Base-by-base conservation (phyloP, 2,329 filamentous ascomycete genomes). In the Microcyclosporella mali region DNA sequence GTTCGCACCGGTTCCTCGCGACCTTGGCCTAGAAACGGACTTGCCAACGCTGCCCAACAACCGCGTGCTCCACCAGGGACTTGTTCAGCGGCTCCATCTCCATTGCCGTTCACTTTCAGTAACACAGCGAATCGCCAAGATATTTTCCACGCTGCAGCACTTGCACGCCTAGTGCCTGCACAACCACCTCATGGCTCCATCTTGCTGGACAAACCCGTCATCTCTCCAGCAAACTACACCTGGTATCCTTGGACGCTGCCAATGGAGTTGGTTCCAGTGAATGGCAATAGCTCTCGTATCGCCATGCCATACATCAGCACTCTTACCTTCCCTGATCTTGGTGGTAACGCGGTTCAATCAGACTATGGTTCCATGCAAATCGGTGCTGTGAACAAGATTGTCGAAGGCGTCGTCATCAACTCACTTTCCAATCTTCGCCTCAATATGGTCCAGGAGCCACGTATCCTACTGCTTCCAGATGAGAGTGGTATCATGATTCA, bases 221-320 rank as follows among this genome's bases (percentile, higher is more conserved):
- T 79, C 11, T 82, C 81, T 11, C 78, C 77, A 6, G 81, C 80
- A 1, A 94, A 94, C 56, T 82, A 89, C 62, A 90, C 84, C 0
- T 82, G 86, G 56, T 97, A 88, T 58, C 92, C 92, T 0, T 97
- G 90, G 90, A 97, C 92, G 0, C 70, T 98, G 0, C 90, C 92
- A 0, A 70, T 73, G 1, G 74, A 78, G 18, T 72, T 94, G 54
- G 74, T 95, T 2, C 88, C 89, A 0, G 66, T 70, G 8, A 80
- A 94, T 56, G 90, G 85, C 0, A 83, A 75, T n/a, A 94, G 87
- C 53, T 75, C 82, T 3, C 79, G 77, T 10, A 82, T 94, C 52
- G 74, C 79, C 4, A 72, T 81, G 43, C 82, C 84, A 14, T 73
- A 83, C 8, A 84, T 87, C 2, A 81, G 92, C 40, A 81, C 83